These are phyloP conservation scores for Lentinula raphanica DNA, from an alignment of 768 basidiomycete genomes.

Conservation along the genomic window DNA sequence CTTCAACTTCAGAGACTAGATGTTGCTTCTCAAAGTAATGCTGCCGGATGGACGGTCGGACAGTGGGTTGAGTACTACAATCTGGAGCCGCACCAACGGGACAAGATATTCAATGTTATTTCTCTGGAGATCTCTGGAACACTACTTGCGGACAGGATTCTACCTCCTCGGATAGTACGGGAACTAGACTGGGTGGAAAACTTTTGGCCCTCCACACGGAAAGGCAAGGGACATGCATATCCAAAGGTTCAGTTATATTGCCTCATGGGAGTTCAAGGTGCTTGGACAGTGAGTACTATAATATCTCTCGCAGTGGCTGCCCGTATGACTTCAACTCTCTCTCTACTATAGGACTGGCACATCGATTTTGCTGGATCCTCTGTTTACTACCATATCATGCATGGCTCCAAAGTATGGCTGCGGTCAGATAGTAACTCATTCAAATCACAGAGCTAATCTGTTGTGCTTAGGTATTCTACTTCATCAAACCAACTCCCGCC, in stretches of 20 bases:
- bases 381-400: slow-evolving; percentile 94
- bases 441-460: slow-evolving; percentile 1
- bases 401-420: slow-evolving; percentile 66
- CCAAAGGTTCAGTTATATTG: slow-evolving; percentile 97
- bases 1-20: slow-evolving; percentile 36
- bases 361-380: slow-evolving; percentile 96
- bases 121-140: slow-evolving; percentile 91
- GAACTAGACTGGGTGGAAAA: slow-evolving; percentile 97
- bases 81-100: slow-evolving; percentile 58
- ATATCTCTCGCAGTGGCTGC: not conserved
- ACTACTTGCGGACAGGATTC: slow-evolving; percentile 67
- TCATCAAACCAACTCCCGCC: slow-evolving; percentile 81
- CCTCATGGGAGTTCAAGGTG: slow-evolving; percentile 88
- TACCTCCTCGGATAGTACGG: slow-evolving; percentile 78
- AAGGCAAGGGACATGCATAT: slow-evolving; percentile 66
- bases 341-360: slow-evolving; percentile 82
- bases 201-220: slow-evolving; percentile 82
- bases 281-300: slow-evolving; percentile 79
- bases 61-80: slow-evolving; percentile 90
- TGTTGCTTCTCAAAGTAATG: slow-evolving; percentile 81
- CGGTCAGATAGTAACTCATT: not conserved
- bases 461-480: slow-evolving; percentile 78
- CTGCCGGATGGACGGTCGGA: slow-evolving; percentile 83
- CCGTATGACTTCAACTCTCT: not conserved
- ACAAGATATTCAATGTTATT: slow-evolving; percentile 93